Percentiles rank a stretch among this genome's conserved stretches.
Evolutionary conservation across 1,284 basidiomycete species (phyloP).

Genomic region (Melampsora larici-populina): DNA sequence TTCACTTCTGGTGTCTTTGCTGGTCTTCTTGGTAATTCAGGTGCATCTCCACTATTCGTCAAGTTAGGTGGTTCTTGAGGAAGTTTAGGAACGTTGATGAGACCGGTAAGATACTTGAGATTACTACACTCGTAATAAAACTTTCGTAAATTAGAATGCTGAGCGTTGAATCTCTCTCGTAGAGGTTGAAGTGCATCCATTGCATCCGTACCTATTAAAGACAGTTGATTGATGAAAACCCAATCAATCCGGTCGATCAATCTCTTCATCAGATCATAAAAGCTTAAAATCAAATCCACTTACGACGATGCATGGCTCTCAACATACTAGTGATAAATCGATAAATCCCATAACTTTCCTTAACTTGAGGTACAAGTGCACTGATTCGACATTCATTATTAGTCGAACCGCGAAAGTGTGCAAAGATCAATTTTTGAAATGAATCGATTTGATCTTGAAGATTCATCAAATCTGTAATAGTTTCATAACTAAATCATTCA

Average conservation of each 20-base stretch:
- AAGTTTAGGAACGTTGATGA: conserved; percentile 93
- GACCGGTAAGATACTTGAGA: conserved; percentile 87
- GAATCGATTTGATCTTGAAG: conserved; percentile 95
- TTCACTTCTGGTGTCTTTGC: conserved; percentile 59
- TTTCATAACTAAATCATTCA: conserved; percentile 70
- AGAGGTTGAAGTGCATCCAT: conserved; percentile 80
- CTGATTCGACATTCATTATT: conserved; percentile 96
- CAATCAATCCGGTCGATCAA: no score
- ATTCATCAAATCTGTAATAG: conserved; percentile 89
- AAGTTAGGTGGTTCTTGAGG: conserved; percentile 94
- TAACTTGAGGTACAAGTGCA: conserved; percentile 84
- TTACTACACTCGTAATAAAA: conserved; percentile 98
- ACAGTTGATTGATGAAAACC: conserved; percentile 18
- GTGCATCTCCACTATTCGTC: conserved; percentile 73
- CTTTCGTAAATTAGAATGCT: conserved; percentile 84
- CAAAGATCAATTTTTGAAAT: conserved; percentile 92
- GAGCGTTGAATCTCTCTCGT: conserved; percentile 74
- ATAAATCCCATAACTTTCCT: conserved; percentile 96
- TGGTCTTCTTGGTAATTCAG: conserved; percentile 82
- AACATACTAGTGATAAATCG: conserved; percentile 96
- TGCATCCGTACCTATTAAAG: conserved; percentile 71
- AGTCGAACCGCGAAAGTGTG: conserved; percentile 79
- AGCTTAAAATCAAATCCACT: conserved; percentile 51
- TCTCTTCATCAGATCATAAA: no score
- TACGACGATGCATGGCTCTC: conserved; percentile 86